phyloP scores from a whole-genome alignment of 2,329 filamentous ascomycete genomes.

The Paracoccidioides brasiliensis region DNA sequence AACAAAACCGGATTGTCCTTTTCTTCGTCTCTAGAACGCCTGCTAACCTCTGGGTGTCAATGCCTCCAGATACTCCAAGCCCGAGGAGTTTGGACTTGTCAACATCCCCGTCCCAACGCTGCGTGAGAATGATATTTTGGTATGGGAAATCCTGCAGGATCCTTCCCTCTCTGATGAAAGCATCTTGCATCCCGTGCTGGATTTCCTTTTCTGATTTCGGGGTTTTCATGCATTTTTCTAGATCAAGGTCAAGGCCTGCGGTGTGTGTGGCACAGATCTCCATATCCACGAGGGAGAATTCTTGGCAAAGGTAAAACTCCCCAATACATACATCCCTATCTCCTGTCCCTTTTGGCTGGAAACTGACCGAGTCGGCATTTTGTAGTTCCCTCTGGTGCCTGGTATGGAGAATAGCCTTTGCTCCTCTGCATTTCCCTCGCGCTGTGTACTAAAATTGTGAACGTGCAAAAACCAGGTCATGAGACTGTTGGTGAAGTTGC shows the following conservation, averaged over 20 bases:
- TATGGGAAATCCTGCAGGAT: slow-evolving; percentile 15
- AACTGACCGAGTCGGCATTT: slow-evolving; percentile 5
- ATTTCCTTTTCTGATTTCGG: slow-evolving; percentile 1
- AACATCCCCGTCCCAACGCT: slow-evolving; percentile 49
- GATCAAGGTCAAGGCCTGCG: slow-evolving; percentile 55
- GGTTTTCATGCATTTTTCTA: slow-evolving; percentile 20
- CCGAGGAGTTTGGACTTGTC: slow-evolving; percentile 47
- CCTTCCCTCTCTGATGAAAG: background rate
- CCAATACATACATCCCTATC: background rate
- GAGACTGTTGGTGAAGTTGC: slow-evolving; percentile 55
- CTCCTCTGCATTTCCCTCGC: slow-evolving; percentile 1
- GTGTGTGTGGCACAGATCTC: slow-evolving; percentile 47
- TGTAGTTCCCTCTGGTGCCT: slow-evolving; percentile 50
- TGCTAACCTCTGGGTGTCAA: background rate
- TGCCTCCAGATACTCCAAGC: slow-evolving; percentile 44
- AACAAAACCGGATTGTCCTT: background rate
- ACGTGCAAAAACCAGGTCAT: slow-evolving; percentile 36
- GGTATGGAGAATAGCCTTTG: slow-evolving; percentile 21
- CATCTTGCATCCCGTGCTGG: background rate
- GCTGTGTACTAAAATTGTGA: background rate
- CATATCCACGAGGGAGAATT: slow-evolving; percentile 54
- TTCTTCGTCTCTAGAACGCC: background rate
- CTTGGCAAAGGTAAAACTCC: slow-evolving; percentile 35
- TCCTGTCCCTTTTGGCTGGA: background rate
- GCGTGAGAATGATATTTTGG: slow-evolving; percentile 47